Base-by-base conservation (phyloP, 306 rosid genomes). In the Argentina anserina region DNA sequence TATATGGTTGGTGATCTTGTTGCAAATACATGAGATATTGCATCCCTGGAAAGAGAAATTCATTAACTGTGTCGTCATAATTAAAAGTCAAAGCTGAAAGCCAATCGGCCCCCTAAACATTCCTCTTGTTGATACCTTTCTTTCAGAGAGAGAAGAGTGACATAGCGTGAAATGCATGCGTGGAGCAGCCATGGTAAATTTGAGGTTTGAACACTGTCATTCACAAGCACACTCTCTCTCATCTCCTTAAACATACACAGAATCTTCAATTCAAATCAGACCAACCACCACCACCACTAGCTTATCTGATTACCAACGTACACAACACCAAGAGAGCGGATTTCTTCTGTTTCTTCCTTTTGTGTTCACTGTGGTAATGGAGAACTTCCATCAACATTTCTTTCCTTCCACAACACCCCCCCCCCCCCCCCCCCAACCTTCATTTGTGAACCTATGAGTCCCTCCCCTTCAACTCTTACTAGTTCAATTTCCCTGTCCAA, bases 341-440 rank as follows among this genome's bases (percentile, higher is more conserved):
- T 50, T 50, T 50, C 26, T 50, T 50, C 26, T 11, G 11, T 5
- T 26, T 50, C 26, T 20, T n/a, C 26, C 58, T 46, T 46, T 1
- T 46, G 21, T 46, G 52, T 46, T 46, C 52, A 46, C 52, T 55
- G 65, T 60, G 7, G 70, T 0, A 65, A 86, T 87, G 81, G 84
- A 85, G 11, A n/a, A 25, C 28, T 63, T 72, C 53, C 71, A 15
- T 1, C 34, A 43, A 0, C 80, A 62, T 0, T 53, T 69, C 71
- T 18, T 74, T 46, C 15, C 21, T 8, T 6, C 69, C 7, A 47
- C 43, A 7, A 11, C 59, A 26, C 6, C 17, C 18, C 3, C 65
- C 26, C 2, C 17, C 21, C 15, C 21, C 52, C 15, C 52, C n/a
- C n/a, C n/a, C n/a, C n/a, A n/a, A n/a, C n/a, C n/a, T n/a, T n/a